A percentile compares a stretch with the other conserved stretches of the same genome.
These are phyloP conservation scores for Galeopsis tetrahit DNA, from an alignment of 257 asterid species.

Conservation along the genomic window DNA sequence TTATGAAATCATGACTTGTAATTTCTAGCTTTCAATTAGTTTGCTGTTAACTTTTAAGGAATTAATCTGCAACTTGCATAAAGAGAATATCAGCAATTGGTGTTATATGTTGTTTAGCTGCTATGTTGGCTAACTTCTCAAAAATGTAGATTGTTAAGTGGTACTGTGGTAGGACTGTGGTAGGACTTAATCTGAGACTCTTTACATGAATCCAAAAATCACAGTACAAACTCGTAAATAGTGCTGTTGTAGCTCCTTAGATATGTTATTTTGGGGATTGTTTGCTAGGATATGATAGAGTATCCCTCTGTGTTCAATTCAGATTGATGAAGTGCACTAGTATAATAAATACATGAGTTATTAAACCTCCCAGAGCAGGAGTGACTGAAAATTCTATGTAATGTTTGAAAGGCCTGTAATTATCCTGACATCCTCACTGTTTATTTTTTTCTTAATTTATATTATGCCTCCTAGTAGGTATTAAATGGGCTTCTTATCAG, in stretches of 20 bases:
- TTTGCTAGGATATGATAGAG: background rate
- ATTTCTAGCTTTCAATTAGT: background rate
- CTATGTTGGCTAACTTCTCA: background rate
- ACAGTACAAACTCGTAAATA: constrained; percentile 2
- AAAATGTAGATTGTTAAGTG: constrained; percentile 6
- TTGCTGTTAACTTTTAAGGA: constrained; percentile 1
- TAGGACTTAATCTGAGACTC: constrained; percentile 10
- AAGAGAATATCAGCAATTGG: background rate
- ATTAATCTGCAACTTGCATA: constrained; percentile 11
- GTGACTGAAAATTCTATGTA: constrained; percentile 16
- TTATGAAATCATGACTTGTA: constrained; percentile 4
- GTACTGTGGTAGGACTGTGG: background rate
- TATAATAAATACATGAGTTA: constrained; percentile 7
- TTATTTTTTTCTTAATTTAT: constrained; percentile 30
- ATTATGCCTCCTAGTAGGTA: constrained; percentile 68
- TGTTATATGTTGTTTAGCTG: background rate
- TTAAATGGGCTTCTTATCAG: constrained; percentile 90
- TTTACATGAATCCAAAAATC: background rate
- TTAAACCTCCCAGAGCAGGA: constrained; percentile 13
- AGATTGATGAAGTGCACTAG: background rate
- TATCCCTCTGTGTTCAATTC: constrained; percentile 2
- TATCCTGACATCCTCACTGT: constrained; percentile 34
- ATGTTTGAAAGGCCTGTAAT: constrained; percentile 18
- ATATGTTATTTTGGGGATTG: background rate
- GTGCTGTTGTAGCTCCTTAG: constrained; percentile 19